Evolutionary conservation across 2,329 filamentous ascomycete genomes (phyloP).

Genomic region (Nigrospora sphaerica): DNA sequence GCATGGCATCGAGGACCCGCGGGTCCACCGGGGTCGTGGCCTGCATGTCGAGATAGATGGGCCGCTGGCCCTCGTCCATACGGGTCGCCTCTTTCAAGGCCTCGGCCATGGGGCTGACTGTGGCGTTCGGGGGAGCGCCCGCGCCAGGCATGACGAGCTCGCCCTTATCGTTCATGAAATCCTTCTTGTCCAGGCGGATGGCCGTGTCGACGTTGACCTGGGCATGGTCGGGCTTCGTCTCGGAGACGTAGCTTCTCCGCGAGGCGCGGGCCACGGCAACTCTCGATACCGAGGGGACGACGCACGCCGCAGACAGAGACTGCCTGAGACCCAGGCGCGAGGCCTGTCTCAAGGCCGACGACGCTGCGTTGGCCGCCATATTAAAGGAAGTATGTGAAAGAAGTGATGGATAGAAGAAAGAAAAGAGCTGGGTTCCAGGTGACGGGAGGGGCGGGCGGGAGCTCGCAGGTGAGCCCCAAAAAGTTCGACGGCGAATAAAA

Average conservation of each 20-base stretch:
- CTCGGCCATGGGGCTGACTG: constrained; percentile 77
- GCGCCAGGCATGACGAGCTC: constrained; percentile 47
- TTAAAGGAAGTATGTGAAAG: background rate
- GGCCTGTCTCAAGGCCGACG: constrained; percentile 68
- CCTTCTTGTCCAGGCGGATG: constrained; percentile 79
- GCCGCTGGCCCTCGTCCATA: constrained; percentile 86
- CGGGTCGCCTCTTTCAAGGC: constrained; percentile 87
- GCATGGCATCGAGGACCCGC: constrained; percentile 91
- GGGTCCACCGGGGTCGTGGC: constrained; percentile 94
- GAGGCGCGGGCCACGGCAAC: constrained; percentile 19
- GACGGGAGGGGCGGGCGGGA: too few species aligned
- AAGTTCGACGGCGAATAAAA: too few species aligned
- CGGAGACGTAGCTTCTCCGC: constrained; percentile 69
- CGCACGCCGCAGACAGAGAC: constrained; percentile 27
- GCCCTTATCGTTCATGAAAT: constrained; percentile 53
- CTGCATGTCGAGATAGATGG: constrained; percentile 98
- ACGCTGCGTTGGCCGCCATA: constrained; percentile 58
- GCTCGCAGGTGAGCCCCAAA: too few species aligned
- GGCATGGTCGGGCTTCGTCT: constrained; percentile 71
- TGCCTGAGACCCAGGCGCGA: constrained; percentile 47
- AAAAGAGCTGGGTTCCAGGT: too few species aligned
- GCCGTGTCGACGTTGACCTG: constrained; percentile 77
- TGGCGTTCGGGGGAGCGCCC: constrained; percentile 52
- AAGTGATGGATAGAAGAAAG: too few species aligned
- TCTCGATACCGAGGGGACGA: constrained; percentile 23